Evolutionary conservation across 305 asterid species (phyloP), one percentile per base, ranked within the genome.

Genomic region (Fraxinus nigra): DNA sequence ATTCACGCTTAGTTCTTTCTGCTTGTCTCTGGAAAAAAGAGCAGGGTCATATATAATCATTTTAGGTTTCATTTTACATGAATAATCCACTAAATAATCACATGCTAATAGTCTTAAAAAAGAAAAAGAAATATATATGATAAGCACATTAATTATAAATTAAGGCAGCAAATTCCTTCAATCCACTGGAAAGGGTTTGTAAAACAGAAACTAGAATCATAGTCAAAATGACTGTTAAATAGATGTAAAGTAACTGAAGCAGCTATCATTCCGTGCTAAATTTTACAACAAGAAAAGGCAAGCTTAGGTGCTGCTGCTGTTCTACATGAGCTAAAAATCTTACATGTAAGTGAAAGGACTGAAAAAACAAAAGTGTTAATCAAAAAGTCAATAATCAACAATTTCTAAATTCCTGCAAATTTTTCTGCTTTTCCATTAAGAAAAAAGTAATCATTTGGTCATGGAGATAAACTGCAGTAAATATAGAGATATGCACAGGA

Each of bases 1-100:
- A 89, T 85, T 90, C 97, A 37, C 98, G 99, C 89, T 91, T 93
- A 74, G 91, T 87, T 88, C 99, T 90, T 82, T 93, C 96, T 81
- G 98, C 77, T 92, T 97, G 98, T 82, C 94, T 93, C 99, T 96
- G 95, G 75, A 78, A 59, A 67, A 20, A 78, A 70, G n/a, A 82
- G 74, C 63, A 59, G 72, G 81, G 46, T 74, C 38, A 80, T 59
- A 82, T 38, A 48, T 46, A 56, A 56, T 83, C 80, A 13, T 88
- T 54, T 76, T 46, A 35, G 76, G 74, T 51, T 51, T 70, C 59
- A 22, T 75, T 20, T 9, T 65, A 85, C 37, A 82, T 40, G 72
- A 81, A 77, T 46, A 80, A 77, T 46, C 59, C 61, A 80, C 38
- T 20, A 77, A 65, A 38, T 22, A 30, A 67, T 24, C 63, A 74